Percentiles rank a stretch among this genome's conserved stretches.
Conservation (phyloP, 1,139 yeast species). For the Sugiyamaella neomexicana region DNA sequence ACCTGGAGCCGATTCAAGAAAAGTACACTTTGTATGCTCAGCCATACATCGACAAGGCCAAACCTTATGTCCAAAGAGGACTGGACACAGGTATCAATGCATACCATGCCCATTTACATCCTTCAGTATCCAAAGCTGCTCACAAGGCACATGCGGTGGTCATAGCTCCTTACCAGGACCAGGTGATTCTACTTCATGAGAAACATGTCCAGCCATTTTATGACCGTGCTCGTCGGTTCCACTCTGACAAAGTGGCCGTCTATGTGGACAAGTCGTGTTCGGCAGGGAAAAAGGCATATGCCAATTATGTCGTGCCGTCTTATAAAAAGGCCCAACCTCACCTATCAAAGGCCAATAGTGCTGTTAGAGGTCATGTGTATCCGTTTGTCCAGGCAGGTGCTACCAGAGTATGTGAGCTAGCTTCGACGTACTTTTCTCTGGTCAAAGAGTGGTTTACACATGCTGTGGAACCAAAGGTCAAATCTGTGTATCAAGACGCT, state of each 20-base stretch:
- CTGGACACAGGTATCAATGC: slow-evolving; percentile 17
- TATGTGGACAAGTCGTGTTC: slow-evolving; percentile 2
- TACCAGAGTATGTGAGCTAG: slow-evolving; percentile 8
- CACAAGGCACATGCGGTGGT: slow-evolving; percentile 13
- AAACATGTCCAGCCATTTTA: slow-evolving; percentile 22
- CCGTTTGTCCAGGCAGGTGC: slow-evolving; percentile 20
- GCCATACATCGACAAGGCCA: slow-evolving; percentile 27
- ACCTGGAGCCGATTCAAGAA: slow-evolving; percentile 26
- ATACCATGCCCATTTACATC: slow-evolving; percentile 27
- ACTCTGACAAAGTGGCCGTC: slow-evolving; percentile 22
- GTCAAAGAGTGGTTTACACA: slow-evolving; percentile 25
- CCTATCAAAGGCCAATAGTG: slow-evolving; percentile 13
- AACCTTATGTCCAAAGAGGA: slow-evolving; percentile 25
- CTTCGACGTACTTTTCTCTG: slow-evolving; percentile 10
- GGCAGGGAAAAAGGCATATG: slow-evolving; percentile 1
- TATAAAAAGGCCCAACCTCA: slow-evolving; percentile 19
- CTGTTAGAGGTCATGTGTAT: slow-evolving; percentile 18
- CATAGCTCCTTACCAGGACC: slow-evolving; percentile 22
- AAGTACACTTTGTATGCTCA: slow-evolving; percentile 29
- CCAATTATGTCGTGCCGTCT: slow-evolving; percentile 8
- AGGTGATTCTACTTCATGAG: slow-evolving; percentile 20
- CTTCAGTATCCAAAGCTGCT: slow-evolving; percentile 19
- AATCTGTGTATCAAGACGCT: slow-evolving; percentile 28
- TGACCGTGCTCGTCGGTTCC: slow-evolving; percentile 14
- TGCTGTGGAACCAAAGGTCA: slow-evolving; percentile 28